Base-by-base conservation (phyloP, 2,329 filamentous ascomycete genomes). In the Hymenoscyphus repandus region DNA sequence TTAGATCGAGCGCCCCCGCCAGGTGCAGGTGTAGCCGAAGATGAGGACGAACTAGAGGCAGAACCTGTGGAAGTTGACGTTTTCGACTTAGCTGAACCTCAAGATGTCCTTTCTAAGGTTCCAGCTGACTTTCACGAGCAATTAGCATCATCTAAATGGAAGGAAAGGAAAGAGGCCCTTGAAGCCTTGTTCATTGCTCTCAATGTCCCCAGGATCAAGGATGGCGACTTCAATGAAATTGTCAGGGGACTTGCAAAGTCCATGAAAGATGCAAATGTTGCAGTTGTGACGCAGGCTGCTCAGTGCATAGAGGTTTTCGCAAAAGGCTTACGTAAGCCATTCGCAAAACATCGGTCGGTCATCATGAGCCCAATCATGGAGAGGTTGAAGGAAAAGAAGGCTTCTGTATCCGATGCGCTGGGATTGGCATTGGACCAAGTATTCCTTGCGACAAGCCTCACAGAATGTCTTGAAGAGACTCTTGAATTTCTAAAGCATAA, bases 261-360 rank as follows among this genome's bases (percentile, higher is more conserved):
- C 62, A 99, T 99, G 93, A 99, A 99, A 70, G 95, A 99, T 62
- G 93, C 95, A 61, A 99, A 99, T 65, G 86, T 99, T 59, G 86
- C 89, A 5, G 93, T 97, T 44, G 93, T 96, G 17, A 93, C 87
- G 1, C 85, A 93, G 57, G 92, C 95, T 5, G 93, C 92, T 2
- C 91, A 95, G 62, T 96, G 92, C 69, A 86, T 96, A 32, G 91
- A 97, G 63, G 79, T 87, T 27, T 74, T 99, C 22, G 92, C 91
- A 41, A 93, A 89, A 63, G 93, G 93, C 44, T 68, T 99, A 54
- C 84, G 89, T 40, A 84, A 80, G 61, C 72, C 77, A 20, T 99
- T 95, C 66, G 76, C 73, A 47, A 96, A 88, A 69, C 90, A 99
- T 67, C 83, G 91, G 47, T 75, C 84, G 2, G 79, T 76, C 10